Conservation (phyloP, 2,329 filamentous ascomycete species). For the Xylaria sp. region DNA sequence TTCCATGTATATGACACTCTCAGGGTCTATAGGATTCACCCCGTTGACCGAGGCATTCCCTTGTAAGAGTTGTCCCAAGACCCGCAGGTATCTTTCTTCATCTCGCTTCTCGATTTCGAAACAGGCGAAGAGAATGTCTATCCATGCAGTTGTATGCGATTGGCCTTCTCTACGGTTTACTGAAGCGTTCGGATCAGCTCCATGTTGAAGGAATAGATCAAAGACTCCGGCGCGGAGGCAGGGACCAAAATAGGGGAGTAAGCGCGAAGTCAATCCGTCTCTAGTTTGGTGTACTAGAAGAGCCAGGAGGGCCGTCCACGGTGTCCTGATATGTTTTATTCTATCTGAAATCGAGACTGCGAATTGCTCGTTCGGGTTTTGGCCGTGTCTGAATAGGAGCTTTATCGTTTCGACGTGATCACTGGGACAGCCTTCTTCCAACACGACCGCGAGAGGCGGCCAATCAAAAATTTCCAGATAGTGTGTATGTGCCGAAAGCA, state of each 20-base stretch:
- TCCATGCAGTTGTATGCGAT: conserved; percentile 29
- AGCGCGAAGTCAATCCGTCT: conserved; percentile 28
- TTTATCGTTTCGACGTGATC: conserved; percentile 26
- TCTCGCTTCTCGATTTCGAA: conserved; percentile 21
- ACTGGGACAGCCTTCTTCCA: conserved; percentile 29
- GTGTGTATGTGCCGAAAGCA: conserved; percentile 6
- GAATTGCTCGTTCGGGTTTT: conserved; percentile 25
- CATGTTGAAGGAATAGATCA: conserved; percentile 21
- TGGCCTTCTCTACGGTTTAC: conserved; percentile 27
- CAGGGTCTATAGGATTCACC: conserved; percentile 16
- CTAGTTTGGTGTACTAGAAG: conserved; percentile 26
- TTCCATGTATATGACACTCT: conserved; percentile 8
- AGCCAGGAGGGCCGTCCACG: conserved; percentile 23
- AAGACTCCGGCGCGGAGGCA: conserved; percentile 25
- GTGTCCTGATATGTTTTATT: conserved; percentile 11
- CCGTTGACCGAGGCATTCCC: conserved; percentile 21
- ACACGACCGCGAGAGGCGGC: conserved; percentile 21
- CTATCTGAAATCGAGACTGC: not conserved
- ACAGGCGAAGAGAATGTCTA: conserved; percentile 27
- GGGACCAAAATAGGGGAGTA: conserved; percentile 24
- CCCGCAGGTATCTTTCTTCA: conserved; percentile 23
- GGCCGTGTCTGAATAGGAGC: conserved; percentile 22
- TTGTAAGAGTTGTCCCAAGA: conserved; percentile 17
- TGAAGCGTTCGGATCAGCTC: conserved; percentile 24
- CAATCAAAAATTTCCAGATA: conserved; percentile 23